Evolutionary conservation across 2,329 filamentous ascomycete species (phyloP).

Genomic region (Colletotrichum gloeosporioides): DNA sequence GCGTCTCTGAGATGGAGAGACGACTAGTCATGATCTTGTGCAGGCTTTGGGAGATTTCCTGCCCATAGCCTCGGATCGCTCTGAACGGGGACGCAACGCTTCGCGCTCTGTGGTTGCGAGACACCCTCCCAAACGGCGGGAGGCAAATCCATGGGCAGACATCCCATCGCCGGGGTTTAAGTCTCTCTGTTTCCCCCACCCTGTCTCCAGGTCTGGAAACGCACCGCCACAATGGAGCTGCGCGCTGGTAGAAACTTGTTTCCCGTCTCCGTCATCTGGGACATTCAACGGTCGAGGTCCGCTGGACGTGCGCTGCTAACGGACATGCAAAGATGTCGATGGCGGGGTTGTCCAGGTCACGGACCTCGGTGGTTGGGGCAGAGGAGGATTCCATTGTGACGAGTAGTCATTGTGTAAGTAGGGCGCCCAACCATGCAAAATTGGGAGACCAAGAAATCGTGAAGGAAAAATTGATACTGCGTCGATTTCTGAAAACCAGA

Average conservation of each 20-base stretch:
- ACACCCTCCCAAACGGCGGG: background rate
- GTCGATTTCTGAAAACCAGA: background rate
- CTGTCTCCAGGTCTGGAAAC: background rate
- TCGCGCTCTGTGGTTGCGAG: background rate
- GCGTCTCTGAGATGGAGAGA: background rate
- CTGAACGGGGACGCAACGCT: background rate
- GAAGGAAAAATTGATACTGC: background rate
- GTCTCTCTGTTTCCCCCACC: background rate
- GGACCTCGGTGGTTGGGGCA: background rate
- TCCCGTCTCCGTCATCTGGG: background rate
- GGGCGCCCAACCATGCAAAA: background rate
- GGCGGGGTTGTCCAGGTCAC: constrained; percentile 1
- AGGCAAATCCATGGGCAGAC: background rate
- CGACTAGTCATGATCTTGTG: background rate
- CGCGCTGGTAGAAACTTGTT: background rate
- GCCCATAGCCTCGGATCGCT: background rate
- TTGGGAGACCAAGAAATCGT: background rate
- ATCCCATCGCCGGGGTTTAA: background rate
- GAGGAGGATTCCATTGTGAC: background rate
- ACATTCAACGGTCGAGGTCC: background rate
- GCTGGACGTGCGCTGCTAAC: constrained; percentile 9
- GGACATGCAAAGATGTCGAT: background rate
- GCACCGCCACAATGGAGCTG: background rate
- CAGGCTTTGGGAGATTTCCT: background rate
- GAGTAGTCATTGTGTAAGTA: background rate